These are phyloP conservation scores for Sporothrix phasma DNA, from an alignment of 2,329 filamentous ascomycete species.

Conservation along the genomic window DNA sequence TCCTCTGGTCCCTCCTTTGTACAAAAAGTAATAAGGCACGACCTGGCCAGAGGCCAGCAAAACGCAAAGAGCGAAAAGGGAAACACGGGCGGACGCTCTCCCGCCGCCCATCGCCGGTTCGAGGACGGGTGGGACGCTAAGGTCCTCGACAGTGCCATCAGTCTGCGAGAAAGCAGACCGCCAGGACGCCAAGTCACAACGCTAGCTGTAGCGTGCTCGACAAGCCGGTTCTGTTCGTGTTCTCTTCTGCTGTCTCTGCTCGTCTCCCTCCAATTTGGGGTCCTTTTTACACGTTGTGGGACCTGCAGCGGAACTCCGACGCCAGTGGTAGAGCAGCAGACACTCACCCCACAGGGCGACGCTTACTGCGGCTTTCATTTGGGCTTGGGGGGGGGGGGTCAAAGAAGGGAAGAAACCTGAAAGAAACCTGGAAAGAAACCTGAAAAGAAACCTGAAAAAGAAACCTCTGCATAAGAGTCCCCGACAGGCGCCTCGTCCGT, in stretches of 20 bases:
- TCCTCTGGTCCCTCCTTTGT: not conserved
- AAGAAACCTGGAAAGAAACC: too few relatives aligned
- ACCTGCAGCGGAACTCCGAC: constrained; percentile 1
- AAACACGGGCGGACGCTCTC: constrained; percentile 4
- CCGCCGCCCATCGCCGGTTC: not conserved
- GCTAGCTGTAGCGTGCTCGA: not conserved
- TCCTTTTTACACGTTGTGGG: not conserved
- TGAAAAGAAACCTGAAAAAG: too few relatives aligned
- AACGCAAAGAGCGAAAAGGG: not conserved
- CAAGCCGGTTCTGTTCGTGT: not conserved
- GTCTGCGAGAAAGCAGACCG: too few relatives aligned
- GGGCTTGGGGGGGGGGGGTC: too few relatives aligned
- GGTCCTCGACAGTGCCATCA: too few relatives aligned
- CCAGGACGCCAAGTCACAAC: too few relatives aligned
- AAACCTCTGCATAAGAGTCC: too few relatives aligned
- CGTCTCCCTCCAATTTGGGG: not conserved
- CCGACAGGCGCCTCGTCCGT: not conserved
- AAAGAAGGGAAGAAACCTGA: too few relatives aligned
- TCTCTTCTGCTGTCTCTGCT: not conserved
- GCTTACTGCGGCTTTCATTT: not conserved
- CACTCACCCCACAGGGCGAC: not conserved
- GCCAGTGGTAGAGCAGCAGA: not conserved
- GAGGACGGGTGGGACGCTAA: too few relatives aligned
- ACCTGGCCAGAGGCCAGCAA: not conserved
- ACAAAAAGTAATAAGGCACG: not conserved